These are phyloP conservation scores for Mrakia gelida DNA, from an alignment of 768 basidiomycete species.

Conservation along the genomic window DNA sequence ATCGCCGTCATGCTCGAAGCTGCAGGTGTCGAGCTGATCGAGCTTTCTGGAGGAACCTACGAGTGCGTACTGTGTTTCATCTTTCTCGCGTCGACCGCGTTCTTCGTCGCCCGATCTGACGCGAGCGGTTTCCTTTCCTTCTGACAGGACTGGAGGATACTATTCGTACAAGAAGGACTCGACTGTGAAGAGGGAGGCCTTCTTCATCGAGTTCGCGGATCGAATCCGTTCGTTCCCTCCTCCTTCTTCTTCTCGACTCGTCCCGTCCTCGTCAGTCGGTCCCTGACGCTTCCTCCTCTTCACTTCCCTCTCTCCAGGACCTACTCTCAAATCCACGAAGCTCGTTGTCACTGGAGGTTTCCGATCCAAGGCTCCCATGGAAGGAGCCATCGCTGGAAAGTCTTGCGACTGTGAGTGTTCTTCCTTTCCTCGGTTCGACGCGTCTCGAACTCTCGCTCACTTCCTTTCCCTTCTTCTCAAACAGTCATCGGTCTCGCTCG, in stretches of 20 bases:
- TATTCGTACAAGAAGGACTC: conserved; percentile 40
- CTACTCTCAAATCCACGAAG: conserved; percentile 37
- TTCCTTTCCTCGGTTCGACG: too few species aligned
- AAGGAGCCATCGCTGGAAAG: conserved; percentile 35
- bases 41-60: conserved; percentile 33
- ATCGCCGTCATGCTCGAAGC: conserved; percentile 13
- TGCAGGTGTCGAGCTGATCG: conserved; percentile 27
- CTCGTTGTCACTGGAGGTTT: conserved; percentile 44
- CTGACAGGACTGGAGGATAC: conserved; percentile 19
- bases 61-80: conserved; percentile 20
- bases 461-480: not conserved
- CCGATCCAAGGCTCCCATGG: conserved; percentile 39
- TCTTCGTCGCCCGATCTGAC: too few species aligned
- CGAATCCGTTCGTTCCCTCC: not conserved
- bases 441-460: too few species aligned
- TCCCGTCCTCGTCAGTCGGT: too few species aligned
- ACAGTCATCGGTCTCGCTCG: conserved; percentile 41
- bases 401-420: conserved; percentile 27
- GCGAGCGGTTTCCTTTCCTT: too few species aligned
- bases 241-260: not conserved
- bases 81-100: too few species aligned
- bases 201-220: conserved; percentile 34
- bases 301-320: conserved; percentile 9
- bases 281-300: conserved; percentile 26
- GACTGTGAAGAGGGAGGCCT: conserved; percentile 40